A percentile compares a stretch with the other conserved stretches of the same genome.
phyloP scores from a whole-genome alignment of 179 eudicot genomes.

The Dionaea muscipula region DNA sequence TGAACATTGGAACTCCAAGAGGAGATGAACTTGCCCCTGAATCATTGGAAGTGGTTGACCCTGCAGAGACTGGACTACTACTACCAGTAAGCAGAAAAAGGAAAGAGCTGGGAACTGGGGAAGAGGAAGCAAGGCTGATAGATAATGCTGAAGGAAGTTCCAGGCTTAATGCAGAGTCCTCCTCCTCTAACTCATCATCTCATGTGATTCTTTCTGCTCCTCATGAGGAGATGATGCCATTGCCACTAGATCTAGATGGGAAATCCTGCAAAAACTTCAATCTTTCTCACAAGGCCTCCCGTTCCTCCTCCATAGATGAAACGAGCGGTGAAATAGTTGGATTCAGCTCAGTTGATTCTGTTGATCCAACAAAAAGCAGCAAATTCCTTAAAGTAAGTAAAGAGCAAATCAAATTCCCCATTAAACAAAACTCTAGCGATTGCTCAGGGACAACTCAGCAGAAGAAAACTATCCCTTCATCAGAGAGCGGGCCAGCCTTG shows the following conservation, averaged over 20 bases:
- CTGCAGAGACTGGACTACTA: slow-evolving; percentile 15
- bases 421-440: slow-evolving; percentile 2
- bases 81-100: slow-evolving; percentile 10
- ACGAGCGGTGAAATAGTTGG: slow-evolving; percentile 13
- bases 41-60: slow-evolving; percentile 18
- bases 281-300: not conserved
- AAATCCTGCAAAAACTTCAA: slow-evolving; percentile 4
- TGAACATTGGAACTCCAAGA: slow-evolving; percentile 13
- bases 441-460: slow-evolving; percentile 9
- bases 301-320: slow-evolving; percentile 2
- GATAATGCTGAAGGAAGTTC: not conserved
- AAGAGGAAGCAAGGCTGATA: slow-evolving; percentile 6
- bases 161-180: slow-evolving; percentile 28
- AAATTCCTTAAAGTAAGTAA: slow-evolving; percentile 10
- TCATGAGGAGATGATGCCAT: slow-evolving; percentile 5
- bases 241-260: no score
- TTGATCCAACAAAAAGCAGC: slow-evolving; percentile 10
- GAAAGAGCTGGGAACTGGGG: slow-evolving; percentile 7
- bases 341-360: slow-evolving; percentile 21
- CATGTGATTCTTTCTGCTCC: slow-evolving; percentile 10
- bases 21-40: slow-evolving; percentile 21
- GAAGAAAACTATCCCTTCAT: not conserved
- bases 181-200: slow-evolving; percentile 33
- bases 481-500: not conserved
- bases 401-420: slow-evolving; percentile 9